Conservation (phyloP, 257 asterid species). For the Solanum lycopersicoides region DNA sequence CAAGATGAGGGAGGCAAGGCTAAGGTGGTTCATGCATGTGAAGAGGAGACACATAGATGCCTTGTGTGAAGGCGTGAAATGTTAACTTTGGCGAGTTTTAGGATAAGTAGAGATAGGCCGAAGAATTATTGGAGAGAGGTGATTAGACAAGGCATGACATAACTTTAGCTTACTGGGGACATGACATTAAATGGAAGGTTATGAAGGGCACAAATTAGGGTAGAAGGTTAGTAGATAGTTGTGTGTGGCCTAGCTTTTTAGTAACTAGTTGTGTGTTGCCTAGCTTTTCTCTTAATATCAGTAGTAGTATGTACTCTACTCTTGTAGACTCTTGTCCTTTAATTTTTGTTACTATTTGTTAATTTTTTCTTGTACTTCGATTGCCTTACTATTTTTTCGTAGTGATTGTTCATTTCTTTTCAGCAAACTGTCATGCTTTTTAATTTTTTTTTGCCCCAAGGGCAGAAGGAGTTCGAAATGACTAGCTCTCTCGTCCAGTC, state of each 20-base stretch:
- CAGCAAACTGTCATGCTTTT: not conserved
- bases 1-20: not conserved
- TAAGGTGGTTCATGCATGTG: not conserved
- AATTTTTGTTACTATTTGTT: not conserved
- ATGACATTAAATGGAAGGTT: not conserved
- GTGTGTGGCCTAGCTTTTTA: not conserved
- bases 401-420: not conserved
- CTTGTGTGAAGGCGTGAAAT: not conserved
- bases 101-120: not conserved
- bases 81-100: not conserved
- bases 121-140: not conserved
- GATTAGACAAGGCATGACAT: not conserved
- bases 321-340: not conserved
- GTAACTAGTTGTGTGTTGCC: not conserved
- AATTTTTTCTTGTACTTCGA: not conserved
- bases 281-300: not conserved
- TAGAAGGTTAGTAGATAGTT: not conserved
- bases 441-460: not conserved
- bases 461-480: not conserved
- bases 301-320: not conserved
- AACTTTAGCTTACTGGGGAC: not conserved
- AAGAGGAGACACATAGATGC: not conserved
- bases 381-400: not conserved
- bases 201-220: not conserved
- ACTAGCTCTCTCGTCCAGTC: not conserved